Base-by-base conservation (phyloP, 331 rosid genomes). In the Spiraea crenata region DNA sequence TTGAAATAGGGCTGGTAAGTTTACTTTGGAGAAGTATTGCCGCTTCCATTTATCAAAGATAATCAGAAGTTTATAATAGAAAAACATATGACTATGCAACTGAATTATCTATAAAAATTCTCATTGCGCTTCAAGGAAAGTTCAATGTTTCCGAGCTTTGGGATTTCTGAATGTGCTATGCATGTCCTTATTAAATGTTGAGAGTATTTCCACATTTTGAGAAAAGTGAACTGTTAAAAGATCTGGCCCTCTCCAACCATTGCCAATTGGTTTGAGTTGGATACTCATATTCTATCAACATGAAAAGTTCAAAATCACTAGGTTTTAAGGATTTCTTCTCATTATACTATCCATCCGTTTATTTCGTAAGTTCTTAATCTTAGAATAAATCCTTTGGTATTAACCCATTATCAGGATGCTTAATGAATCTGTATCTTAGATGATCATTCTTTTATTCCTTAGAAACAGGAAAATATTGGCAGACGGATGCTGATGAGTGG, bases 401-500 rank as follows among this genome's bases (percentile, higher is more conserved):
- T 25, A 25, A 25, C 31, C 31, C 31, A 25, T 25, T 25, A 25
- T 25, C 31, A 25, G 31, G 31, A 25, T 25, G 31, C 31, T 1
- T 25, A 25, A 25, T 25, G 31, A 25, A 25, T 25, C 31, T 0
- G 31, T 25, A 2, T 25, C 31, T 25, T 25, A 25, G 31, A 25
- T 25, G 31, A 25, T 25, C 2, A 25, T 68, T 31, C 61, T 5
- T 72, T 68, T 83, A 54, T 77, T 76, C 57, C 14, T 41, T 61
- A n/a, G 65, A 39, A 17, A 69, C 85, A 91, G 97, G 89, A 79
- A 91, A 47, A 76, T 93, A 93, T 79, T 93, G 99, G 97, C 95
- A 76, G 82, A 93, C 85, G 85, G 89, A 91, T 47, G 39, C 91
- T 50, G 93, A 87, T 11, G 92, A 85, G 62, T 48, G 84, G 70